Conservation (phyloP, 164 flowering plant genomes). For the Cinnamomum micranthum region DNA sequence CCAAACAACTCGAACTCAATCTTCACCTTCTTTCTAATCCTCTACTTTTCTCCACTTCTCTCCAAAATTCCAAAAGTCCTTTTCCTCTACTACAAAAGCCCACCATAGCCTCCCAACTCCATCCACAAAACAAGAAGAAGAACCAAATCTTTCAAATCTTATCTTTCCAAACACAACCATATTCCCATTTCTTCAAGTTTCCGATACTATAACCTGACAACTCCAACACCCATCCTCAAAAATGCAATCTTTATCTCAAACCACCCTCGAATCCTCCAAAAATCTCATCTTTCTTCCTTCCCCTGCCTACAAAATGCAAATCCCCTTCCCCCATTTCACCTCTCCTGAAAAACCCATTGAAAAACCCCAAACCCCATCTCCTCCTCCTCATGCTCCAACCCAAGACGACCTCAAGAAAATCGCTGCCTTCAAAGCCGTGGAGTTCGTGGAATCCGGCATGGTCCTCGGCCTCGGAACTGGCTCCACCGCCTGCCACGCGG, state of each 20-base stretch:
- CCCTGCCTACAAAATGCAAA: conserved; percentile 32
- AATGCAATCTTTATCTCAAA: background rate
- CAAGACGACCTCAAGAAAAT: conserved; percentile 81
- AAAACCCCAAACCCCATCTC: conserved; percentile 9
- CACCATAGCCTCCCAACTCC: background rate
- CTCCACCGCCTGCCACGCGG: conserved; percentile 82
- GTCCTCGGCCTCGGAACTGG: conserved; percentile 95
- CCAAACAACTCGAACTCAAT: no score
- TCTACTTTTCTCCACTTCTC: background rate
- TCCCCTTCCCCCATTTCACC: conserved; percentile 35
- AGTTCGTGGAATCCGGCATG: conserved; percentile 88
- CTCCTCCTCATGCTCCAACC: conserved; percentile 33
- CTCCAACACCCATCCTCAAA: background rate
- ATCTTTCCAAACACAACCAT: background rate
- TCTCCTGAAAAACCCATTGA: conserved; percentile 29
- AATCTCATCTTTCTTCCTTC: background rate
- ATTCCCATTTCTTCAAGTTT: background rate
- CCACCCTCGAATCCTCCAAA: background rate
- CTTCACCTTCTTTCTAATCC: background rate
- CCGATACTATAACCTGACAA: background rate
- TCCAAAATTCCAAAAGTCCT: background rate
- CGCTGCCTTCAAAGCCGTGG: conserved; percentile 90
- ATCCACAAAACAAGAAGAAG: background rate
- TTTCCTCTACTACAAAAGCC: background rate
- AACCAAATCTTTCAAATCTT: background rate